Evolutionary conservation across 2,329 filamentous ascomycete genomes (phyloP).

Genomic region (Podosphaera fusca): DNA sequence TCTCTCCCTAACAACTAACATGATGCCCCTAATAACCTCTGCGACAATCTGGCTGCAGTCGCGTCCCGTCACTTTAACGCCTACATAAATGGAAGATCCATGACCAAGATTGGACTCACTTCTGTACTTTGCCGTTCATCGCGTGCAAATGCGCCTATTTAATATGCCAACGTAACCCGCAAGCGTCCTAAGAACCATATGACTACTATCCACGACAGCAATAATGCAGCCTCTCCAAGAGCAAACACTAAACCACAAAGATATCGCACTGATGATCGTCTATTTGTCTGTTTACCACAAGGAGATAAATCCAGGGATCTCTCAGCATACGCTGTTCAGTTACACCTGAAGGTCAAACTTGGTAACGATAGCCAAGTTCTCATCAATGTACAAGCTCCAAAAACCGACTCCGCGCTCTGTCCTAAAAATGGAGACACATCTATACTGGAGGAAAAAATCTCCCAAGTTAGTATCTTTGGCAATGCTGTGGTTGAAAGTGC

Average conservation of each 20-base stretch:
- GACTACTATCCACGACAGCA: neutral
- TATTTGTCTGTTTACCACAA: neutral
- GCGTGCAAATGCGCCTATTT: neutral
- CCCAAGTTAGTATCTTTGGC: neutral
- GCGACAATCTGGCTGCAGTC: too few species aligned
- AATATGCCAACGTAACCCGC: neutral
- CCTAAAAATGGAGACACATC: neutral
- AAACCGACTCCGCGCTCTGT: neutral
- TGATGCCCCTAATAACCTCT: neutral
- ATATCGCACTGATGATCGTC: neutral
- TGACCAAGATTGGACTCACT: neutral
- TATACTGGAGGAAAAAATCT: neutral
- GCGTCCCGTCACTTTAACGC: too few species aligned
- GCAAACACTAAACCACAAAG: neutral
- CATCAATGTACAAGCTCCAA: neutral
- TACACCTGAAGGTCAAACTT: neutral
- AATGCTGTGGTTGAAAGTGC: neutral
- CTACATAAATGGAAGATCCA: too few species aligned
- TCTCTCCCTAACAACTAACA: neutral
- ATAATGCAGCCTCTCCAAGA: neutral
- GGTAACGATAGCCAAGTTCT: neutral
- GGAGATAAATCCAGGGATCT: neutral
- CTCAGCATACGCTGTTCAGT: neutral
- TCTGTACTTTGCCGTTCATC: neutral
- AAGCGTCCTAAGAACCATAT: neutral